Evolutionary conservation across 768 basidiomycete genomes (phyloP).

Genomic region (Galerina sulciceps): DNA sequence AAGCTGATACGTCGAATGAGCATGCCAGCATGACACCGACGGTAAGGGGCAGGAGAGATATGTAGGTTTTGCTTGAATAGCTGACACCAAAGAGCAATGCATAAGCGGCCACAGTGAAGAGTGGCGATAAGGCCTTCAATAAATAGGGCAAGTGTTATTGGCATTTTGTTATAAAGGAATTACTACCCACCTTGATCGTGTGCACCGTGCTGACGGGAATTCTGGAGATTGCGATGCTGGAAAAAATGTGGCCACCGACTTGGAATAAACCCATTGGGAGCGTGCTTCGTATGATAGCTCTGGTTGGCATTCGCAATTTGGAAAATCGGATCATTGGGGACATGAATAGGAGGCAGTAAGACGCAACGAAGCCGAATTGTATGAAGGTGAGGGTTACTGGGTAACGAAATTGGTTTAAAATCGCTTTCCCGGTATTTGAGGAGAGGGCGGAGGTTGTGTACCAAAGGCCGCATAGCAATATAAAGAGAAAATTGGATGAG

Average conservation of each 20-base stretch:
- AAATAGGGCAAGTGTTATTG: neutral
- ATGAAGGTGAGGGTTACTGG: constrained; percentile 97
- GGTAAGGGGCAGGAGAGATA: constrained; percentile 93
- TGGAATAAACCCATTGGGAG: constrained; percentile 98
- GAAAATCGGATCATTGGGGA: constrained; percentile 71
- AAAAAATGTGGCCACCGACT: constrained; percentile 97
- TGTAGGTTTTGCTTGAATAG: constrained; percentile 89
- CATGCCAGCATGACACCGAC: constrained; percentile 97
- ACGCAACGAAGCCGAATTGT: constrained; percentile 94
- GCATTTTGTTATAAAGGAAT: neutral
- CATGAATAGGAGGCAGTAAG: constrained; percentile 86
- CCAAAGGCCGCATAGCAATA: constrained; percentile 88
- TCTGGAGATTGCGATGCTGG: constrained; percentile 94
- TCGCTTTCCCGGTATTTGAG: constrained; percentile 95
- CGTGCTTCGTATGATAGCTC: constrained; percentile 74
- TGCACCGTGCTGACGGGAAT: constrained; percentile 98
- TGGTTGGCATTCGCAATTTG: constrained; percentile 71
- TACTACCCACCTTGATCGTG: constrained; percentile 87
- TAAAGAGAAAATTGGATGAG: constrained; percentile 55
- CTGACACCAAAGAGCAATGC: constrained; percentile 91
- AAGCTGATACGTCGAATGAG: constrained; percentile 89
- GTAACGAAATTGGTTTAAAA: constrained; percentile 90
- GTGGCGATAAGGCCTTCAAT: constrained; percentile 82
- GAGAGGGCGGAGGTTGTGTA: constrained; percentile 92
- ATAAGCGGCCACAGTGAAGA: constrained; percentile 97